Evolutionary conservation across 23 red algal genomes (phyloP), one percentile per base, ranked within the genome.

Genomic region (Gracilariopsis chorda): DNA sequence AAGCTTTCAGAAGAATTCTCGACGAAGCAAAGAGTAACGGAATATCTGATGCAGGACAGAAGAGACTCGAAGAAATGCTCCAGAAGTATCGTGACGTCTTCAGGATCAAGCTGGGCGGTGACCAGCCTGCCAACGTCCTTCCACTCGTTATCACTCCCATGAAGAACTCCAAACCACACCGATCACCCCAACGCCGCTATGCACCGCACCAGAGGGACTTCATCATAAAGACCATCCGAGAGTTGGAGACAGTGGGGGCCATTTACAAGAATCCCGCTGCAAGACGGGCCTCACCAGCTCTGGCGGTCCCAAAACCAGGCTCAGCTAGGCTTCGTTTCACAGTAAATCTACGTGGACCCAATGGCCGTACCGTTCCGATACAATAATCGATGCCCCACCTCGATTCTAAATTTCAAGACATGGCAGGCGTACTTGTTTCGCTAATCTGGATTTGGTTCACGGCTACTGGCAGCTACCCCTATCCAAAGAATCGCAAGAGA

Each of bases 221-320:
- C 47, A 56, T 88, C 30, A 33, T 11, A 25, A 76, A 37, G 46
- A 88, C 63, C 3, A 51, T 88, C 1, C 7, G 42, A 3, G 35
- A 76, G 27, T 57, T 78, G 41, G 39, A 76, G 56, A 51, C 25
- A 35, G 67, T 53, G 30, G 37, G 65, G 34, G 41, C 63, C 19
- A 45, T 88, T 12, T 61, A 64, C 39, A 10, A 33, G 32, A 75
- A 88, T 19, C 64, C 64, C 12, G 1, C 84, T 64, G 63, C 65
- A 6, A 74, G 56, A 30, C 77, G 84, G 84, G 84, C 68, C 3
- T 72, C 35, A 16, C 41, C 84, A 34, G 63, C 84, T 36, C 48
- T 88, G 2, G 48, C 65, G 27, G 84, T 75, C 25, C 70, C 84
- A 1, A 88, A 88, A 47, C 23, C 84, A 4, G 84, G 84, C 16